Conservation (phyloP, 2,329 filamentous ascomycete genomes). For the Fonsecaea nubica region DNA sequence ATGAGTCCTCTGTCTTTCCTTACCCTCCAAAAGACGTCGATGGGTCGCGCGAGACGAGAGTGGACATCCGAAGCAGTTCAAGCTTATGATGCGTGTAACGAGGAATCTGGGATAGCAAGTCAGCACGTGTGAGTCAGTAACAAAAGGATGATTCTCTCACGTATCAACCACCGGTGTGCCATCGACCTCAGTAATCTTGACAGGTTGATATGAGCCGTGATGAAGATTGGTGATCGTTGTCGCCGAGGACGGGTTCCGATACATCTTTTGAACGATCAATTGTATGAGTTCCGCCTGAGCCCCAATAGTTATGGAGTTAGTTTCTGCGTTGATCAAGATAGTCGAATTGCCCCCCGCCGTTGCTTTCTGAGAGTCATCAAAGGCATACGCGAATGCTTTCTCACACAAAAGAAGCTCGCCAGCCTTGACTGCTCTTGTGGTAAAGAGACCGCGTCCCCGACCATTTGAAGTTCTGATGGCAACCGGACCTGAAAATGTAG, state of each 20-base stretch:
- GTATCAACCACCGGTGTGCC: background rate
- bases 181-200: background rate
- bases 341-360: background rate
- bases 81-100: background rate
- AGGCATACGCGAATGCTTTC: constrained; percentile 2
- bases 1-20: background rate
- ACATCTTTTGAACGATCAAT: background rate
- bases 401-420: background rate
- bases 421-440: constrained; percentile 1
- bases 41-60: background rate
- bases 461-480: background rate
- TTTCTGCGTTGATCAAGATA: background rate
- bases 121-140: background rate
- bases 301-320: background rate
- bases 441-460: background rate
- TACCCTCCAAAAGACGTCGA: background rate
- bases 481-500: background rate
- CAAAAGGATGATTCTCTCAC: background rate
- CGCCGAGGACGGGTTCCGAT: background rate
- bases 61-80: background rate
- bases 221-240: background rate
- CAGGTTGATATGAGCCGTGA: background rate
- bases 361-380: background rate
- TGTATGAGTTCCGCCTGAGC: background rate
- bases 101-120: background rate